Base-by-base conservation (phyloP, 805 yeast genomes). In the Cyberlindnera amylophila region DNA sequence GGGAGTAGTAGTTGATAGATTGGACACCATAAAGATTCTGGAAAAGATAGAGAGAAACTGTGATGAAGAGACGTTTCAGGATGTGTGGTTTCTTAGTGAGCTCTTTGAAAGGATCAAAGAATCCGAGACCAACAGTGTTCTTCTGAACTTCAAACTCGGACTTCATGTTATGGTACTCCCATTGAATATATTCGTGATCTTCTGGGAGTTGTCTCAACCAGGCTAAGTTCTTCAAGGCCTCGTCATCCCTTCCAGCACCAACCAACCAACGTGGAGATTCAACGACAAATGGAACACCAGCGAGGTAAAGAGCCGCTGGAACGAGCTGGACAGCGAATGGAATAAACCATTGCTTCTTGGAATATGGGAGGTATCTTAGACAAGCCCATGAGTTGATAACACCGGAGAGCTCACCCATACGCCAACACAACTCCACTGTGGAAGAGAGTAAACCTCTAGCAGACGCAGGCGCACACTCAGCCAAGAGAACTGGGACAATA, bases 1-100 rank as follows among this genome's bases (percentile, higher is more conserved):
- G 76, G 10, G 79, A 72, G 54, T 75, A 76, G 54, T 76, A 76
- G 33, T 69, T 72, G 44, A 74, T 63, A 30, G 78, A 76, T 48
- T 72, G 68, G 54, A 75, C 69, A 34, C 79, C 79, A 44, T 67
- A 69, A 34, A 72, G 65, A 46, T 71, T 71, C 46, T 71, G 76
- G 59, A 72, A 57, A 37, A 65, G 53, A 45, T 70, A 70, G n/a
- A 70, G 51, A 2, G 69, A 59, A 1, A 68, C 60, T 5, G 74
- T 62, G 32, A 71, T 51, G 3, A 63, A 47, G 28, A 71, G 54
- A 38, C 77, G 55, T 47, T 62, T 59, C 19, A 67, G 36, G 16
- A 52, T 68, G 45, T 51, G 61, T 51, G 44, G 53, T 48, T 47
- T 39, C 33, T 58, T 54, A 39, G 67, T 53, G 16, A 72, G 54